Base-by-base conservation (phyloP, 768 basidiomycete species). In the Panus rudis region DNA sequence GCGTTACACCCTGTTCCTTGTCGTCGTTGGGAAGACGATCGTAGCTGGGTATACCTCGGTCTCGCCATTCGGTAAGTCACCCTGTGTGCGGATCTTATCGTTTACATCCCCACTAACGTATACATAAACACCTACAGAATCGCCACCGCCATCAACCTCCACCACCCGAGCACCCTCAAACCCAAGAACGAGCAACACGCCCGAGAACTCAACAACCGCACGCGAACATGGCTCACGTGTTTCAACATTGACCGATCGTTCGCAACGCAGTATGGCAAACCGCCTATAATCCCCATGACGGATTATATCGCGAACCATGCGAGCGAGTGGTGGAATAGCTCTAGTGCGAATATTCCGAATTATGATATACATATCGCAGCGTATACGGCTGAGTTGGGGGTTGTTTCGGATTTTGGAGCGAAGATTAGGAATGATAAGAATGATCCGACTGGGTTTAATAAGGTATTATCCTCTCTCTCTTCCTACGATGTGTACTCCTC, bases 181-280 rank as follows among this genome's bases (percentile, higher is more conserved):
- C 83, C 86, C 7, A 65, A 78, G 12, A 88, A 88, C 53, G 89
- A 92, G 60, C 75, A 75, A 44, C 82, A 87, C 46, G 84, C 84
- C 6, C 77, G 92, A 30, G 86, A 92, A 64, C 78, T 92, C 64
- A 75, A 92, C 43, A 94, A 92, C 57, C 81, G 92, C 31, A 89
- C 90, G 41, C 78, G 92, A 17, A 75, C 86, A 5, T 97, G 92
- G 92, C 64, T 94, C 45, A 86, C 83, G 57, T 92, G 89, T 62
- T 89, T 84, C 65, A 90, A 92, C 62, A 67, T 94, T 31, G 92
- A 97, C 61, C 81, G 90, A 19, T 92, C 90, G 4, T 84, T 86
- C 6, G 81, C 87, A 4, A 83, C 81, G 14, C 84, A 92, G 60
- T 91, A 93, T 62, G 92, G 92, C 43, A 91, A 91, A 63, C 75